These are phyloP conservation scores for Xylaria arbuscula DNA, from an alignment of 2,329 filamentous ascomycete species.

Conservation along the genomic window DNA sequence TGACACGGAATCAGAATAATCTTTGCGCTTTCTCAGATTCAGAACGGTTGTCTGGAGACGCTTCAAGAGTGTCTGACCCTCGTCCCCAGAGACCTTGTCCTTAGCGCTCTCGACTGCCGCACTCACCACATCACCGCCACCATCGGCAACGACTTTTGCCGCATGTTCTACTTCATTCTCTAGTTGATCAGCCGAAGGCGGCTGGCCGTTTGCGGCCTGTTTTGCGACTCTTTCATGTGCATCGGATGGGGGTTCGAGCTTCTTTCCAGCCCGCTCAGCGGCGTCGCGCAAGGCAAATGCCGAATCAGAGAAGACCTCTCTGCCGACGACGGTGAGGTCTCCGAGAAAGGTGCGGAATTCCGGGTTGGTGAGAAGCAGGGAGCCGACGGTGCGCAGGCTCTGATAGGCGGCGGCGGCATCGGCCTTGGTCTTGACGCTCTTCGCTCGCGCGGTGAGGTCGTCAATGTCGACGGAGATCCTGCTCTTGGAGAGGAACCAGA, in stretches of 20 bases:
- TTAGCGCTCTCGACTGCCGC: slow-evolving; percentile 74
- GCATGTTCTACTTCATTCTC: slow-evolving; percentile 67
- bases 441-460: slow-evolving; percentile 70
- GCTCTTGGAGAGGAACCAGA: slow-evolving; percentile 86
- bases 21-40: slow-evolving; percentile 78
- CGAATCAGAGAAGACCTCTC: slow-evolving; percentile 88
- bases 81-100: slow-evolving; percentile 77
- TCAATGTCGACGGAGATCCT: slow-evolving; percentile 74
- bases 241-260: slow-evolving; percentile 74
- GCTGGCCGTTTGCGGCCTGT: slow-evolving; percentile 46
- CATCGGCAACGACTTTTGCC: slow-evolving; percentile 64
- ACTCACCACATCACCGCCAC: slow-evolving; percentile 46
- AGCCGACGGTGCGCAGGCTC: slow-evolving; percentile 84
- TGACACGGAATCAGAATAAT: slow-evolving; percentile 89
- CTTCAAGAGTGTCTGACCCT: slow-evolving; percentile 77
- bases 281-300: slow-evolving; percentile 81
- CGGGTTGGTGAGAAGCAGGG: slow-evolving; percentile 86
- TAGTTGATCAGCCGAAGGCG: slow-evolving; percentile 72
- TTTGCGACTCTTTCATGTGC: slow-evolving; percentile 66
- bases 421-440: slow-evolving; percentile 72
- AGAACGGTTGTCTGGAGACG: slow-evolving; percentile 81
- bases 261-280: slow-evolving; percentile 78
- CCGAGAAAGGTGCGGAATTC: slow-evolving; percentile 89
- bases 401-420: slow-evolving; percentile 80
- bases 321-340: slow-evolving; percentile 80